Base-by-base conservation (phyloP, 2,329 filamentous ascomycete genomes). In the Penicillium digitatum region DNA sequence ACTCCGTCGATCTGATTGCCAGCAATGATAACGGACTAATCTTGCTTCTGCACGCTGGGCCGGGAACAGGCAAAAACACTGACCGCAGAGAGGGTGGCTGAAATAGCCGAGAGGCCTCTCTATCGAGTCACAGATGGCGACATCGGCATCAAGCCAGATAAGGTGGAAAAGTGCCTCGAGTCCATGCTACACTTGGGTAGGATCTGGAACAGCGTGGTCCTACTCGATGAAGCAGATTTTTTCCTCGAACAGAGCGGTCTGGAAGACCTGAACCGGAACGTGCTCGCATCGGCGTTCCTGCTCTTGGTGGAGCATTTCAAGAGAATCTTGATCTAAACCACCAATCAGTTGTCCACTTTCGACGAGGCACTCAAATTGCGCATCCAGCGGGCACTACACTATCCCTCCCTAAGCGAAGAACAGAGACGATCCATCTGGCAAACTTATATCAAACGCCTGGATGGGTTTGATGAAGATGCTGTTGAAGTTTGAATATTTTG, bases 31-130 rank as follows among this genome's bases (percentile, higher is more conserved):
- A 60, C 14, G 60, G 60, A 2, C 50, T 62, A 22, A 57, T 63
- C 29, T 40, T 61, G 34, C 60, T 62, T 9, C 56, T 63, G n/a
- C 56, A 59, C n/a, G 62, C 62, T 16, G 52, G 52, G 1, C 63
- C 63, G 11, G 63, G 62, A 5, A 91, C 86, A 3, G 86, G 86
- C 53, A 89, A 89, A 89, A 71, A 89, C 86, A 1, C 76, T 88
- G 40, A 78, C 88, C 8, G 86, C 86, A 65, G 83, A 88, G 69
- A 84, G 81, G 59, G 84, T 85, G 18, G 85, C 85, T 35, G 86
- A 84, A 61, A 85, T 63, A 47, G 18, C 61, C 10, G 48, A 52
- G 22, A 55, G 48, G 42, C 58, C 62, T 32, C 49, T 63, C 11
- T 62, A 54, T 16, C 37, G 53, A 26, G 53, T 64, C n/a, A 58